A percentile compares a stretch with the other conserved stretches of the same genome.
phyloP scores from a whole-genome alignment of 169 alveolate genomes.

The Plasmodium relictum region DNA sequence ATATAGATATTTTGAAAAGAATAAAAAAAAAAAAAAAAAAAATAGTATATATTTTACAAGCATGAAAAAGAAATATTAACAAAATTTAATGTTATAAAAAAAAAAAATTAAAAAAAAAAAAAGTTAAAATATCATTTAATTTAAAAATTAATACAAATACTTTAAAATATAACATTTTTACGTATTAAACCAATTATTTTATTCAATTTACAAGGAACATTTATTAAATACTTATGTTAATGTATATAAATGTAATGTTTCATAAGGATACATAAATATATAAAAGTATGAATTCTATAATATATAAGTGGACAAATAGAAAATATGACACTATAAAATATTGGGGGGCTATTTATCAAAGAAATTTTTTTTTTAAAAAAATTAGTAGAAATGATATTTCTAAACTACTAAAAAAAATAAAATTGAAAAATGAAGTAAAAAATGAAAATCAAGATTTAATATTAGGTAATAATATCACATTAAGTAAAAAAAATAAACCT shows the following conservation, averaged over 20 bases:
- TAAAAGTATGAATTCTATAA: not conserved
- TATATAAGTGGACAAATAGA: not conserved
- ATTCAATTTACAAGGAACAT: too few relatives aligned
- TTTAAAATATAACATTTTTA: too few relatives aligned
- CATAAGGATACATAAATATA: not conserved
- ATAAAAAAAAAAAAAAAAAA: not conserved
- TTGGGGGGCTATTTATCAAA: not conserved
- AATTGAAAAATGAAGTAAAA: conserved; percentile 32
- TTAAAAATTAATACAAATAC: too few relatives aligned
- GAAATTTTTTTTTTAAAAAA: conserved; percentile 25
- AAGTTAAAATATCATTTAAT: too few relatives aligned
- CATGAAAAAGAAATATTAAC: not conserved
- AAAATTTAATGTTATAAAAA: not conserved
- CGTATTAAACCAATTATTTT: too few relatives aligned
- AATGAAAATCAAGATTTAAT: not conserved
- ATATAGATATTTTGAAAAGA: too few relatives aligned
- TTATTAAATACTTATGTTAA: too few relatives aligned
- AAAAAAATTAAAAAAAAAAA: not conserved
- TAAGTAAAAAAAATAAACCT: not conserved
- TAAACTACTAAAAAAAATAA: conserved; percentile 23
- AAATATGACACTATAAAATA: not conserved
- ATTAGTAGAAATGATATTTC: not conserved
- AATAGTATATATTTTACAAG: not conserved
- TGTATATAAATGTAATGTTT: too few relatives aligned
- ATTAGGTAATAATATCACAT: not conserved